Percentiles rank a stretch among this genome's conserved stretches.
These are phyloP conservation scores for Euphorbia pulcherrima DNA, from an alignment of 345 rosid species.

Conservation along the genomic window DNA sequence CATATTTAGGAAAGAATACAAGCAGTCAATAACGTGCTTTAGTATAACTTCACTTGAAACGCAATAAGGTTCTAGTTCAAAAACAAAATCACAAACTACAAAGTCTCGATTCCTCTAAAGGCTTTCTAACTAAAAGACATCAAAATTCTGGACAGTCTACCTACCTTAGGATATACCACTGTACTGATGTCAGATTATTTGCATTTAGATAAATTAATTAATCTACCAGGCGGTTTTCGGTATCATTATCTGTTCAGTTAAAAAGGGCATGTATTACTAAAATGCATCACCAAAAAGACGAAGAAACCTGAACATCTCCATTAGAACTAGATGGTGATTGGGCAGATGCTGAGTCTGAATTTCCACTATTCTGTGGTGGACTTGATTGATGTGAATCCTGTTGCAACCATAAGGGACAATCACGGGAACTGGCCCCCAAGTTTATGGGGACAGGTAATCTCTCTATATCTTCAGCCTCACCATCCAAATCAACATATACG, in stretches of 20 bases:
- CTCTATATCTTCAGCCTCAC: conserved; percentile 70
- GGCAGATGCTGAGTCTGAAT: conserved; percentile 94
- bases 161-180: background rate
- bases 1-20: background rate
- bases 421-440: conserved; percentile 59
- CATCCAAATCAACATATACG: conserved; percentile 72
- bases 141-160: background rate
- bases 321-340: conserved; percentile 93
- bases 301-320: conserved; percentile 82
- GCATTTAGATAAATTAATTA: background rate
- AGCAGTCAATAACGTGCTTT: conserved; percentile 1
- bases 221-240: background rate
- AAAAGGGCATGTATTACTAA: background rate
- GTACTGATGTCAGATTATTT: background rate
- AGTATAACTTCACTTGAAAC: background rate
- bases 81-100: background rate
- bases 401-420: conserved; percentile 78
- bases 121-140: background rate
- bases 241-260: background rate
- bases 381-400: conserved; percentile 85
- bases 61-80: background rate
- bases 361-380: conserved; percentile 92
- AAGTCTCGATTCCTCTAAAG: background rate
- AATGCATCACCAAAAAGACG: background rate
- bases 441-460: conserved; percentile 63